These are phyloP conservation scores for Ambrosia hybrid DNA, from an alignment of 140 eudicot genomes.

Conservation along the genomic window DNA sequence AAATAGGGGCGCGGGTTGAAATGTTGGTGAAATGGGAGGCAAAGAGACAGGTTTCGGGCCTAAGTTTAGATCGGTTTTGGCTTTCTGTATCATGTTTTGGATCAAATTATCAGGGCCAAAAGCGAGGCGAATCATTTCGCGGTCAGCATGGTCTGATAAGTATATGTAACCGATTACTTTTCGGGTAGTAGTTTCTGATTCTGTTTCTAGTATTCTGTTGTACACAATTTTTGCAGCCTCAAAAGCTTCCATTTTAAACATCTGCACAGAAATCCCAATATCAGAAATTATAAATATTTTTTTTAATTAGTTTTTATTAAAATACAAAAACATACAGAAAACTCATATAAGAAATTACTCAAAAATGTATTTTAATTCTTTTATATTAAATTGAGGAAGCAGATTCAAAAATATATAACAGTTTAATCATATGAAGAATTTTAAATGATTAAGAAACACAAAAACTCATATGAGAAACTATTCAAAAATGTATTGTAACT, in stretches of 20 bases:
- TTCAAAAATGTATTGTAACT: not conserved
- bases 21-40: conserved; percentile 53
- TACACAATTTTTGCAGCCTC: conserved; percentile 60
- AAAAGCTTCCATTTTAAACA: conserved; percentile 54
- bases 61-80: conserved; percentile 42
- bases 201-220: conserved; percentile 52
- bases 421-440: not conserved
- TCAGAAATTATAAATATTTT: too few species aligned
- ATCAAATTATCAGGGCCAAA: conserved; percentile 53
- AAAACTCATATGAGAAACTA: not conserved
- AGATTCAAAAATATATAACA: not conserved
- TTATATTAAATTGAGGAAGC: not conserved
- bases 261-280: conserved; percentile 32
- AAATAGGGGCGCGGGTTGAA: conserved; percentile 33
- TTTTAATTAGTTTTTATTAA: too few species aligned
- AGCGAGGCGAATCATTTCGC: conserved; percentile 62
- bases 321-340: not conserved
- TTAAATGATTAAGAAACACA: not conserved
- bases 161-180: conserved; percentile 56
- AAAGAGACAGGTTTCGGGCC: conserved; percentile 35
- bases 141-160: conserved; percentile 46
- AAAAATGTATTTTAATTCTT: not conserved
- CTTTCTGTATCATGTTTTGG: conserved; percentile 42
- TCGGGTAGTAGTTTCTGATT: conserved; percentile 49
- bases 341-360: not conserved